These are phyloP conservation scores for Rubus idaeus DNA, from an alignment of 306 rosid genomes.

Conservation along the genomic window DNA sequence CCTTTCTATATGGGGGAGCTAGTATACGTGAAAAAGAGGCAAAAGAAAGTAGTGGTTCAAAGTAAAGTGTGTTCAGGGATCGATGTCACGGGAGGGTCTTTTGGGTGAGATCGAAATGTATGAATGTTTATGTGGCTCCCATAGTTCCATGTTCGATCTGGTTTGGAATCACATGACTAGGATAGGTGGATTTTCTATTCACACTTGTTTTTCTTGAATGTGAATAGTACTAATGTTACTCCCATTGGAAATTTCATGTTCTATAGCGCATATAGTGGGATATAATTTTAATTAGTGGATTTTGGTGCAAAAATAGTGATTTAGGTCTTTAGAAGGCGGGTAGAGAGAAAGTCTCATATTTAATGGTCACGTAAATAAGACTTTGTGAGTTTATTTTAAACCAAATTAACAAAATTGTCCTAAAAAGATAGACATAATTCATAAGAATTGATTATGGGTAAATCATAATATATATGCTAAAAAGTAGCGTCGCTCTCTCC, in stretches of 20 bases:
- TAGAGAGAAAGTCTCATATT: background rate
- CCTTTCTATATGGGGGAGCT: background rate
- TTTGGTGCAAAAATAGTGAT: background rate
- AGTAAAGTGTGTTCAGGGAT: background rate
- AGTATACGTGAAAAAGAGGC: background rate
- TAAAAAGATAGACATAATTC: no score
- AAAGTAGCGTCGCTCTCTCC: no score
- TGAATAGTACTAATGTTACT: background rate
- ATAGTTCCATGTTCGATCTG: background rate
- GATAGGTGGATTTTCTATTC: background rate
- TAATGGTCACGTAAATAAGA: no score
- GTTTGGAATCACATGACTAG: conserved; percentile 14
- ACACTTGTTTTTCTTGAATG: background rate
- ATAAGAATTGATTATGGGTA: no score
- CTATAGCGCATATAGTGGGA: background rate
- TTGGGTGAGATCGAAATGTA: background rate
- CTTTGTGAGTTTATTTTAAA: no score
- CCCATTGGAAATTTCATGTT: background rate
- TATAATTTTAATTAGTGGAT: no score
- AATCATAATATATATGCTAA: no score
- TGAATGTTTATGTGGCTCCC: conserved; percentile 1
- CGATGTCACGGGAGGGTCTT: background rate
- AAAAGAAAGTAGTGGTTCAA: conserved; percentile 6
- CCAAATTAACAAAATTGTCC: no score
- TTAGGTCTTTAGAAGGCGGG: background rate